Evolutionary conservation across 169 alveolate species (phyloP).

Genomic region (Eimeria falciformis): DNA sequence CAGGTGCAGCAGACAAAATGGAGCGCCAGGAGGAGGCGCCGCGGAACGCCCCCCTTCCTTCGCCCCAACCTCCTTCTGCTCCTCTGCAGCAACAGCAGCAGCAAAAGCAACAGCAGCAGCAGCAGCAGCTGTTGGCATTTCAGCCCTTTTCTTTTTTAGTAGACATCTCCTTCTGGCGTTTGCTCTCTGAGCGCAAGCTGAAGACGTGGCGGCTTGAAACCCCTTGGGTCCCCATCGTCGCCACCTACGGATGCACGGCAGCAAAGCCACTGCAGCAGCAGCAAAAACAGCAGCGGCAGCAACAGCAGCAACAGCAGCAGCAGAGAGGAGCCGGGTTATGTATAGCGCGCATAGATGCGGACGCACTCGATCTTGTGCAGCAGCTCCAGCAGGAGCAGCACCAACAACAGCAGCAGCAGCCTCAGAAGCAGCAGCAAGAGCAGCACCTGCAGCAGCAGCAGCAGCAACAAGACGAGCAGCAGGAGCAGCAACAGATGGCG

Average conservation of each 20-base stretch:
- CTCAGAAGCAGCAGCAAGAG: neutral
- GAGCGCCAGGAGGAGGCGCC: neutral
- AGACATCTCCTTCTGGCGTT: conserved; percentile 67
- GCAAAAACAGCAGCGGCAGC: conserved; percentile 32
- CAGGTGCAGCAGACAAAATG: conserved; percentile 42
- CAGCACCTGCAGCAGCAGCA: neutral
- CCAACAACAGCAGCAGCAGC: too few relatives aligned
- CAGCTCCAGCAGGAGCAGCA: neutral
- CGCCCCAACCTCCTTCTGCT: neutral
- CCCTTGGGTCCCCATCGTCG: conserved; percentile 72
- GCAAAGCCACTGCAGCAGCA: conserved; percentile 59
- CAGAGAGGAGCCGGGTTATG: conserved; percentile 4
- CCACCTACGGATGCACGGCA: conserved; percentile 23
- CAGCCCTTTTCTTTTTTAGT: conserved; percentile 57
- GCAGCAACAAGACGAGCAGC: neutral
- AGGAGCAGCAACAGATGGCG: neutral
- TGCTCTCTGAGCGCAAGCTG: conserved; percentile 44
- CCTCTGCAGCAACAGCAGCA: neutral
- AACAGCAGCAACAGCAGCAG: conserved; percentile 4
- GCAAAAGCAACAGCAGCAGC: conserved; percentile 3
- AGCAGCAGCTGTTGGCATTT: conserved; percentile 19
- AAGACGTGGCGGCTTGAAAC: conserved; percentile 67
- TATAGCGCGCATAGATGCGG: conserved; percentile 33
- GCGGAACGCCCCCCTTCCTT: neutral
- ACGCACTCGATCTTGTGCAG: conserved; percentile 8